Conservation (phyloP, 169 alveolate genomes). For the Plasmodium reichenowi region DNA sequence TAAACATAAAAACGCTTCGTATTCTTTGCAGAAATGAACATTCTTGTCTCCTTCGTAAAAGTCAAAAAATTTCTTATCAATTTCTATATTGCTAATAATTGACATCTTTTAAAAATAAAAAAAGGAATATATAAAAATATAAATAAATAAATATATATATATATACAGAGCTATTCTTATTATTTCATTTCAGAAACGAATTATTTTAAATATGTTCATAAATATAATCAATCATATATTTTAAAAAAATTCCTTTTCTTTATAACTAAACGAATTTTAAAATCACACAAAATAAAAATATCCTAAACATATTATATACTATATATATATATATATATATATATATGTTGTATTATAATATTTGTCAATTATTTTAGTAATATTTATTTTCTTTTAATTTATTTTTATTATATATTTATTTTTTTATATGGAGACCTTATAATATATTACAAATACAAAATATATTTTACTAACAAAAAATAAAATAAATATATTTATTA, state of each 20-base stretch:
- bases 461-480: no score
- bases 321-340: no score
- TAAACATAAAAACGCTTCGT: conserved; percentile 44
- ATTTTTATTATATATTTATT: no score
- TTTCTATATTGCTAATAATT: conserved; percentile 32
- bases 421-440: no score
- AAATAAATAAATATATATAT: not conserved
- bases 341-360: no score
- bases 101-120: conserved; percentile 36
- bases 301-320: no score
- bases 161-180: not conserved
- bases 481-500: no score
- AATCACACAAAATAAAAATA: no score
- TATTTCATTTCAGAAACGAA: not conserved
- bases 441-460: no score
- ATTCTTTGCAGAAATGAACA: conserved; percentile 46
- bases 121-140: conserved; percentile 7
- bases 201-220: not conserved
- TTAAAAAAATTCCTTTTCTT: not conserved
- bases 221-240: conserved; percentile 3
- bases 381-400: no score
- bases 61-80: conserved; percentile 58
- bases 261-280: no score
- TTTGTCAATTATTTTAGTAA: no score
- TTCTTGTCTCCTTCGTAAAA: conserved; percentile 60